Percentiles rank a stretch among this genome's conserved stretches.
phyloP scores from a whole-genome alignment of 1,284 basidiomycete species.

The Wallemia ichthyophaga region DNA sequence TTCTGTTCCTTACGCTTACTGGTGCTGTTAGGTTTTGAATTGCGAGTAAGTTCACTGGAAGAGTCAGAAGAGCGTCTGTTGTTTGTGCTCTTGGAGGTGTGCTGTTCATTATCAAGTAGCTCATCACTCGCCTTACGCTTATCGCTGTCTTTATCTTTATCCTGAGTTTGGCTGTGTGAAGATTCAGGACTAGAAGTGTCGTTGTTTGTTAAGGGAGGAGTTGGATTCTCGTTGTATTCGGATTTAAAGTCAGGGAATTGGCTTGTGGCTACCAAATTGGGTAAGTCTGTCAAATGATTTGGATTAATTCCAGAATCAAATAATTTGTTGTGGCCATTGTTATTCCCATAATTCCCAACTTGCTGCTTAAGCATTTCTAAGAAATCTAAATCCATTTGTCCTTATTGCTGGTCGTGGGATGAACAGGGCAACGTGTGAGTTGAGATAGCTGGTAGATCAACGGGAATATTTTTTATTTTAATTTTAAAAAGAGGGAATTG shows the following conservation, averaged over 20 bases:
- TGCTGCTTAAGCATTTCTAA: background rate
- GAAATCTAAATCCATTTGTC: background rate
- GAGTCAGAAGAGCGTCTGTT: background rate
- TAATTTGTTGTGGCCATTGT: background rate
- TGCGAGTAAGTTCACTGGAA: background rate
- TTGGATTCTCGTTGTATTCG: background rate
- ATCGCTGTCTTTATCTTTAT: background rate
- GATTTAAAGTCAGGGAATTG: background rate
- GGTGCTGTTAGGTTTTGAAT: slow-evolving; percentile 18
- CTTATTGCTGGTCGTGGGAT: background rate
- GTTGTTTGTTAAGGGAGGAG: background rate
- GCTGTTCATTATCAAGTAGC: background rate
- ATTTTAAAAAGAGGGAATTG: too few relatives aligned
- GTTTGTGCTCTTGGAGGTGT: background rate
- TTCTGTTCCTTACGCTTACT: slow-evolving; percentile 62
- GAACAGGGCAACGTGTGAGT: too few relatives aligned
- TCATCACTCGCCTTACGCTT: slow-evolving; percentile 1
- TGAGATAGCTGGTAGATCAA: too few relatives aligned
- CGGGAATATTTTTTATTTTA: too few relatives aligned
- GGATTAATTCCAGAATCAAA: background rate
- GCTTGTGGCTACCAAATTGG: too few relatives aligned
- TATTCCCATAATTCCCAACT: background rate
- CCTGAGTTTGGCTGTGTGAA: background rate
- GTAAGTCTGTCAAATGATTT: background rate
- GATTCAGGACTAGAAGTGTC: background rate